These are phyloP conservation scores for Aegilops tauschii DNA, from an alignment of 176 grass and related monocot genomes.

Conservation along the genomic window DNA sequence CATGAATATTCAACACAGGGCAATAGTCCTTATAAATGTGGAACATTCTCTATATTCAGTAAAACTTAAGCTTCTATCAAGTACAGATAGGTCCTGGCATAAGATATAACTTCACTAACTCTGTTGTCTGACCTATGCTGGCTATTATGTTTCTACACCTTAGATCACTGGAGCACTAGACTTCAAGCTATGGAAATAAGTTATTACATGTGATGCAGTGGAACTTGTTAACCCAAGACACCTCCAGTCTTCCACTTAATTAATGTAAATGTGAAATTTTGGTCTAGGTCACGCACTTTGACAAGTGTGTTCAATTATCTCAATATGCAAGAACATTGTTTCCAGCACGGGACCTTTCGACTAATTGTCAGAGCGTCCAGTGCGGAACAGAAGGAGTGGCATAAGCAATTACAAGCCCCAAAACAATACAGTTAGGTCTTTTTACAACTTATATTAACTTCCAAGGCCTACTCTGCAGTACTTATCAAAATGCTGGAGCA, in stretches of 20 bases:
- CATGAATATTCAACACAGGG: not conserved
- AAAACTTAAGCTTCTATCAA: not conserved
- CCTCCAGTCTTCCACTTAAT: not conserved
- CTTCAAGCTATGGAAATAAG: not conserved
- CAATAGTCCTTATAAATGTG: not conserved
- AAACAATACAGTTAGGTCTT: not conserved
- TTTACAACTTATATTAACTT: constrained; percentile 11
- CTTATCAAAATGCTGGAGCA: not conserved
- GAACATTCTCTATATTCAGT: not conserved
- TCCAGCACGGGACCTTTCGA: not conserved
- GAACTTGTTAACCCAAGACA: not conserved
- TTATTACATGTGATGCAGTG: not conserved
- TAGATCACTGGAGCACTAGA: not conserved
- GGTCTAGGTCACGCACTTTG: not conserved
- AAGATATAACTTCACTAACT: not conserved
- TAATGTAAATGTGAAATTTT: not conserved
- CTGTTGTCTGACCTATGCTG: not conserved
- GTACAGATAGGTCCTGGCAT: not conserved
- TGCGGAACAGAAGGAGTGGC: not conserved
- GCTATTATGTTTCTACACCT: not conserved
- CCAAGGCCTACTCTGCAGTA: not conserved
- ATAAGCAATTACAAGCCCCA: constrained; percentile 3
- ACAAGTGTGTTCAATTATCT: constrained; percentile 2
- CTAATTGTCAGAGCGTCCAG: not conserved
- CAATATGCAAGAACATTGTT: not conserved